phyloP scores from a whole-genome alignment of 352 stramenopile genomes.

The Phytophthora chlamydospora region DNA sequence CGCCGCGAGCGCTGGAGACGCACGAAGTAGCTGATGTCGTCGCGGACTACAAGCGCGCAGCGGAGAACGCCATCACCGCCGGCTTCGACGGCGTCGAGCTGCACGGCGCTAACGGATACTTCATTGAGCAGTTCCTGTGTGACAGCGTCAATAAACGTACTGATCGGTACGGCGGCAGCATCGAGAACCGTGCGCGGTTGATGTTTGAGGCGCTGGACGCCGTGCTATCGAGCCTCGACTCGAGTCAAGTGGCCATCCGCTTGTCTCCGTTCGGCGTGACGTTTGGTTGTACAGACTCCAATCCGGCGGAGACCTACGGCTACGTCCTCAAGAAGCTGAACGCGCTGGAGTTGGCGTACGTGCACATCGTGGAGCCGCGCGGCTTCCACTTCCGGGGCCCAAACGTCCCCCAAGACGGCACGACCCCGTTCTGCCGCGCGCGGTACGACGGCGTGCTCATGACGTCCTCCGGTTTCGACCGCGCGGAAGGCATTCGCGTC shows the following conservation, averaged over 20 bases:
- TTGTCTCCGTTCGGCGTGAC: conserved; percentile 45
- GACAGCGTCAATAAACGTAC: conserved; percentile 37
- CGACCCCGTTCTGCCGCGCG: conserved; percentile 46
- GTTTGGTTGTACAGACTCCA: conserved; percentile 48
- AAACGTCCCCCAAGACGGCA: conserved; percentile 41
- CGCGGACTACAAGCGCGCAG: conserved; percentile 37
- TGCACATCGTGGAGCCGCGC: conserved; percentile 65
- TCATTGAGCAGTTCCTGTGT: conserved; percentile 41
- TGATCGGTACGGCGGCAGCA: conserved; percentile 59
- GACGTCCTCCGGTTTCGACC: conserved; percentile 54
- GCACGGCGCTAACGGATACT: conserved; percentile 38
- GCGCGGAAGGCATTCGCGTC: conserved; percentile 36
- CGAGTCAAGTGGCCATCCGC: conserved; percentile 45
- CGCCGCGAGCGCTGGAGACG: conserved; percentile 64
- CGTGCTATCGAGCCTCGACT: conserved; percentile 41
- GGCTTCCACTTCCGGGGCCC: conserved; percentile 40
- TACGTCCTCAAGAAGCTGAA: conserved; percentile 48
- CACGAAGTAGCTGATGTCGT: conserved; percentile 72
- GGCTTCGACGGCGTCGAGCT: conserved; percentile 40
- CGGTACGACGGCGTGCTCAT: conserved; percentile 62
- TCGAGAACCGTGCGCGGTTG: conserved; percentile 79
- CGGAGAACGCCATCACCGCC: conserved; percentile 36
- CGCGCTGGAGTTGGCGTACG: conserved; percentile 47
- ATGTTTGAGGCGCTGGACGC: conserved; percentile 70
- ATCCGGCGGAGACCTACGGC: conserved; percentile 41